Percentiles rank a stretch among this genome's conserved stretches.
Evolutionary conservation across 306 rosid genomes (phyloP).

Genomic region (Quercus suber): DNA sequence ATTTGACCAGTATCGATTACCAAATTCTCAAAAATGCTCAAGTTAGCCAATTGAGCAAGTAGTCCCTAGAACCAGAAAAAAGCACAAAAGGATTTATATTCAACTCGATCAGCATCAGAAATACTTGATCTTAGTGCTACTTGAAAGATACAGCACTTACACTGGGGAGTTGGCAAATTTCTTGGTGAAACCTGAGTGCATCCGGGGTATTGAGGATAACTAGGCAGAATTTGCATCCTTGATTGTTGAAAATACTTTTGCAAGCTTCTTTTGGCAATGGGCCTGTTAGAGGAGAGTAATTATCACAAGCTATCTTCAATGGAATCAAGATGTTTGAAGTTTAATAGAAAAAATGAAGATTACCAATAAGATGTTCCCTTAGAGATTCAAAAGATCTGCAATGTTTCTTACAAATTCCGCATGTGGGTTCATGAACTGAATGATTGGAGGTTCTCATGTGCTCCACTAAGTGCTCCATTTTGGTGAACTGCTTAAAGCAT

Average conservation of each 20-base stretch:
- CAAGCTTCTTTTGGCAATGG: conserved; percentile 91
- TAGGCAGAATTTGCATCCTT: conserved; percentile 92
- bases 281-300: conserved; percentile 34
- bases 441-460: conserved; percentile 93
- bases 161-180: conserved; percentile 65
- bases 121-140: not conserved
- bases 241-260: conserved; percentile 53
- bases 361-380: conserved; percentile 92
- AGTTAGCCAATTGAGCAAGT: conserved; percentile 55
- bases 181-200: conserved; percentile 70
- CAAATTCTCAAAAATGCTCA: conserved; percentile 72
- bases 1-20: conserved; percentile 39
- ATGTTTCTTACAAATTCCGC: conserved; percentile 86
- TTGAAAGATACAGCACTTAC: conserved; percentile 28
- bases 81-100: not conserved
- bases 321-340: not conserved
- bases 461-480: conserved; percentile 87
- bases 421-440: conserved; percentile 86
- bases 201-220: conserved; percentile 70
- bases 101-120: too few species aligned
- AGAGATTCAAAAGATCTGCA: conserved; percentile 95
- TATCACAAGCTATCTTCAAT: conserved; percentile 1
- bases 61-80: conserved; percentile 44
- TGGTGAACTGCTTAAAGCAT: conserved; percentile 87
- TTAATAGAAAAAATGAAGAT: not conserved